A percentile compares a stretch with the other conserved stretches of the same genome.
Conservation (phyloP, 371 early-diverging fungal species). For the Amoeboaphelidium protococcarum region DNA sequence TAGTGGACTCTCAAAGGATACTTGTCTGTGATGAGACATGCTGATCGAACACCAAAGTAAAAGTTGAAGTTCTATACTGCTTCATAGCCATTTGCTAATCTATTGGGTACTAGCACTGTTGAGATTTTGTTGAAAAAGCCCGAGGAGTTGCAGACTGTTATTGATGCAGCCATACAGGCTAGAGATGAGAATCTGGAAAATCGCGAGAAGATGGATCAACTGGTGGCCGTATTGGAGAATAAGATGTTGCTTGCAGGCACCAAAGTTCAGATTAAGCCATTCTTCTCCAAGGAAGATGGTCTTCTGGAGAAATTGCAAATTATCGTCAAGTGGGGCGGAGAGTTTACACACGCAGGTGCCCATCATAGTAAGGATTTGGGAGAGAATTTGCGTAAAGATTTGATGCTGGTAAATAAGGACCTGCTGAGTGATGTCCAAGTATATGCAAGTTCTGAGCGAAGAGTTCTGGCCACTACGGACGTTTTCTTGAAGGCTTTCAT, state of each 20-base stretch:
- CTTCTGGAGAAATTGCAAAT: constrained; percentile 46
- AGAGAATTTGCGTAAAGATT: constrained; percentile 69
- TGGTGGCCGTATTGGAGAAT: constrained; percentile 42
- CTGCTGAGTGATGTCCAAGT: constrained; percentile 65
- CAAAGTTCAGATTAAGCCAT: constrained; percentile 74
- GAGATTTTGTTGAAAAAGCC: constrained; percentile 58
- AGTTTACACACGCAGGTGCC: constrained; percentile 83
- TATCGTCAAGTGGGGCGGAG: constrained; percentile 86
- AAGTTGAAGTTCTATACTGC: constrained; percentile 51
- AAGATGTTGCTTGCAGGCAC: constrained; percentile 62
- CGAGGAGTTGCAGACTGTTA: constrained; percentile 34
- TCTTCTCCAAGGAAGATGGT: constrained; percentile 23
- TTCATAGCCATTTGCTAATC: not conserved
- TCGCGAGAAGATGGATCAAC: constrained; percentile 21
- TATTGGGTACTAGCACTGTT: constrained; percentile 26
- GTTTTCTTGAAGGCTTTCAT: constrained; percentile 6
- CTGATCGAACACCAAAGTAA: constrained; percentile 90
- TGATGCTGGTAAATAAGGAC: constrained; percentile 52
- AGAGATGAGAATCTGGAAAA: constrained; percentile 24
- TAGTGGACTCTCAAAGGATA: constrained; percentile 84
- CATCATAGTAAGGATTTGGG: constrained; percentile 76
- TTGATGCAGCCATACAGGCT: constrained; percentile 30
- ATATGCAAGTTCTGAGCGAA: constrained; percentile 57
- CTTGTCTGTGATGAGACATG: constrained; percentile 74
- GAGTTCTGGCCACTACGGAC: constrained; percentile 50